Evolutionary conservation across 495 filamentous ascomycete genomes (phyloP).

Genomic region (Hyaloscypha hepaticicola): DNA sequence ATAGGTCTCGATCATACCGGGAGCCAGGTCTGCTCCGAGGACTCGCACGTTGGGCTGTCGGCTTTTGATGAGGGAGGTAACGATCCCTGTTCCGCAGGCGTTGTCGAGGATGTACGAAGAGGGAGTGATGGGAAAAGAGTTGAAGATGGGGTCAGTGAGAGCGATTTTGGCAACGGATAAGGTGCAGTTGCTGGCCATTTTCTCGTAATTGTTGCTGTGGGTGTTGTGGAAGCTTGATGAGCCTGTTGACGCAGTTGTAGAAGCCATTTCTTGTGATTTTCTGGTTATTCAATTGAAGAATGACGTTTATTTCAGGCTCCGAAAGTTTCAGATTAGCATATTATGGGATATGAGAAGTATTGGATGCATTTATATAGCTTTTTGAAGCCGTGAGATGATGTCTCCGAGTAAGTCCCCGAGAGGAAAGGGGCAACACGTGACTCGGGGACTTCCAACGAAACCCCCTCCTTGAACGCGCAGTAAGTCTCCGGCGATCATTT

Average conservation of each 20-base stretch:
- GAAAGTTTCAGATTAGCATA: neutral
- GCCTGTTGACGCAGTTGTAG: neutral
- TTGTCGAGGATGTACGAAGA: conserved; percentile 26
- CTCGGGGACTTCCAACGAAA: neutral
- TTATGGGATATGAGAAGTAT: neutral
- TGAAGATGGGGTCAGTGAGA: conserved; percentile 4
- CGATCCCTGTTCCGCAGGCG: conserved; percentile 26
- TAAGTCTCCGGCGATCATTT: neutral
- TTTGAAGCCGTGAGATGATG: neutral
- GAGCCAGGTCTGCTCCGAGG: conserved; percentile 8
- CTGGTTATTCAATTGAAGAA: neutral
- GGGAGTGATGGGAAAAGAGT: conserved; percentile 9
- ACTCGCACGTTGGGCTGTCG: conserved; percentile 1
- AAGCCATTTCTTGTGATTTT: neutral
- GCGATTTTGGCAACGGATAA: conserved; percentile 4
- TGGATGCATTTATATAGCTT: neutral
- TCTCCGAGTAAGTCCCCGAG: neutral
- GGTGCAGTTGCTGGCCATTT: conserved; percentile 3
- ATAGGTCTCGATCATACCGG: conserved; percentile 10
- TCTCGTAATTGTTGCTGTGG: conserved; percentile 7
- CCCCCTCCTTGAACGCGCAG: neutral
- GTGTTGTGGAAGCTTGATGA: conserved; percentile 10
- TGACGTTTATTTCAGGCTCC: neutral
- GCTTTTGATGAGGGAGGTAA: conserved; percentile 24
- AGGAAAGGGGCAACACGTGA: neutral